A percentile compares a stretch with the other conserved stretches of the same genome.
Conservation (phyloP, 257 asterid species). For the Solanum sejunctum region DNA sequence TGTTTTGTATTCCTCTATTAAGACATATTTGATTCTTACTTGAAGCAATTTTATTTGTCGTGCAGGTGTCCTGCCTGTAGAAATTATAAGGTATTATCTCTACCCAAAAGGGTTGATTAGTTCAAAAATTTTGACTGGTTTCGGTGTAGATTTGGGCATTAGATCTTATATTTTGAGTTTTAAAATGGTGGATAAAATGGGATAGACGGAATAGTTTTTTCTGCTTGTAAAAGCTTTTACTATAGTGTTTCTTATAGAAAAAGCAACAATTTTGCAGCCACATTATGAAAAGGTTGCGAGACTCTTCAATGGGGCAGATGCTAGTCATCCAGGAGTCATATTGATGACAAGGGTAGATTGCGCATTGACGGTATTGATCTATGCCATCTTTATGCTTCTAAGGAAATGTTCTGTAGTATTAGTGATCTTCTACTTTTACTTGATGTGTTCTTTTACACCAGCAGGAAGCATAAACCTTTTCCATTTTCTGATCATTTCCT, state of each 20-base stretch:
- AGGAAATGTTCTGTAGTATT: neutral
- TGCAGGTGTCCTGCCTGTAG: slow-evolving; percentile 99
- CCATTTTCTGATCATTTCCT: neutral
- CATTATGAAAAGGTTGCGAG: slow-evolving; percentile 90
- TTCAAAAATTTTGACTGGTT: neutral
- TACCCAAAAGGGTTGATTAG: neutral
- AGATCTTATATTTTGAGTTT: neutral
- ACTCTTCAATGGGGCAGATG: slow-evolving; percentile 82
- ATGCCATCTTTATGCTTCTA: neutral
- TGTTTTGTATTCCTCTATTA: neutral
- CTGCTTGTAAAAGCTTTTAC: neutral
- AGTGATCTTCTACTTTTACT: neutral
- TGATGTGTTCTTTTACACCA: neutral
- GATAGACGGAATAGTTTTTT: neutral
- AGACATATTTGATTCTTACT: neutral
- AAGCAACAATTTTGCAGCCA: slow-evolving; percentile 41
- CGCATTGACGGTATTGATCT: slow-evolving; percentile 61
- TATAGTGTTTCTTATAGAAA: slow-evolving; percentile 10
- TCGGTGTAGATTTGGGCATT: neutral
- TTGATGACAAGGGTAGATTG: slow-evolving; percentile 92
- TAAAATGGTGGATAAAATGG: neutral
- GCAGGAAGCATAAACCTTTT: neutral
- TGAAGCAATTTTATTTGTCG: slow-evolving; percentile 7
- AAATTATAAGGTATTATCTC: slow-evolving; percentile 64
- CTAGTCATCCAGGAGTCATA: slow-evolving; percentile 76